These are phyloP conservation scores for Chaetomium sp. DNA, from an alignment of 2,329 filamentous ascomycete genomes.

Conservation along the genomic window DNA sequence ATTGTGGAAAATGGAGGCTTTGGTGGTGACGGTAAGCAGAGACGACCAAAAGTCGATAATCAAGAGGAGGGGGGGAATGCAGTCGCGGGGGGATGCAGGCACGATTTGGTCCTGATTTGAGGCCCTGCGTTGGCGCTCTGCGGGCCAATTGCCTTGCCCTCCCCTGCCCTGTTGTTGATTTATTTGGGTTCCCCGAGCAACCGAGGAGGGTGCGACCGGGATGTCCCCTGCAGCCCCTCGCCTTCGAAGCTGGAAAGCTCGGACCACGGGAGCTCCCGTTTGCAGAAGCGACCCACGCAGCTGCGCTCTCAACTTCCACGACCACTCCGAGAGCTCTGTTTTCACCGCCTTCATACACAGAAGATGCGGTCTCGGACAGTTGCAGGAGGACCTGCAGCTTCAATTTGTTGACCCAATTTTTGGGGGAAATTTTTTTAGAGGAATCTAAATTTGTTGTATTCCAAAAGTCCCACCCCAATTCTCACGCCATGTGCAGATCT, in stretches of 20 bases:
- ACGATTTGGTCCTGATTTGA: neutral
- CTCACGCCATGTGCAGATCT: too few species aligned
- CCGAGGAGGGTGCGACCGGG: slow-evolving; percentile 16
- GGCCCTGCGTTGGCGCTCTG: slow-evolving; percentile 18
- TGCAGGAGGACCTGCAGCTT: too few species aligned
- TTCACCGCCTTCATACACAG: too few species aligned
- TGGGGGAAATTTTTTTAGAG: too few species aligned
- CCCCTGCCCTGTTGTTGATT: slow-evolving; percentile 19
- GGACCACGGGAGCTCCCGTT: slow-evolving; percentile 2
- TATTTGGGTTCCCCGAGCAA: slow-evolving; percentile 21
- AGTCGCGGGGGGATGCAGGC: neutral
- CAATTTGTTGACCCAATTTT: too few species aligned
- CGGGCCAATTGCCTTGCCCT: slow-evolving; percentile 20
- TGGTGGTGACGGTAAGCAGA: too few species aligned
- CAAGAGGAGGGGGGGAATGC: neutral
- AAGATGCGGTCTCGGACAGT: too few species aligned
- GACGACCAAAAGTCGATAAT: neutral
- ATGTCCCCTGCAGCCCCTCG: slow-evolving; percentile 1
- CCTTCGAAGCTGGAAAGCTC: neutral
- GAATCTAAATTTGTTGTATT: too few species aligned
- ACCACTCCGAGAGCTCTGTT: too few species aligned
- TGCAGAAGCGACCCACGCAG: slow-evolving; percentile 11
- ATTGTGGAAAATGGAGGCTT: too few species aligned
- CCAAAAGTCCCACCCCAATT: too few species aligned
- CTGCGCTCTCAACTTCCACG: neutral